Conservation (phyloP, 2,329 filamentous ascomycete species). For the Calonectria pteridis region DNA sequence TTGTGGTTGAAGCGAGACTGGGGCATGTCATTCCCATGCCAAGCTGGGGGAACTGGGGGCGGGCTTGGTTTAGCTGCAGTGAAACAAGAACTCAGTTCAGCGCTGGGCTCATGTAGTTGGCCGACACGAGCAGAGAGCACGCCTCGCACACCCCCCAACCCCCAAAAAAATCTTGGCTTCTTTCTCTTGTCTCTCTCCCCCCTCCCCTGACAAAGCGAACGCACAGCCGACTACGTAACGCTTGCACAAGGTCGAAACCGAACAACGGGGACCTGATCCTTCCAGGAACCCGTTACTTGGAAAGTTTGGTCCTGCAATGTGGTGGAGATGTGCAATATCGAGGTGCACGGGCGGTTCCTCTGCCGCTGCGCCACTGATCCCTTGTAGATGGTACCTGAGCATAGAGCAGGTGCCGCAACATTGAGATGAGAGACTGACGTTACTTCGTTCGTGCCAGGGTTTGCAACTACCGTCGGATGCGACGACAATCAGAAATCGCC, state of each 20-base stretch:
- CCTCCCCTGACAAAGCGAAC: neutral
- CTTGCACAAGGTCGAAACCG: constrained; percentile 7
- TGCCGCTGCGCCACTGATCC: constrained; percentile 7
- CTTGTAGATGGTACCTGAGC: neutral
- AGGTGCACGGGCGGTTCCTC: constrained; percentile 12
- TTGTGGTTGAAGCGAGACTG: neutral
- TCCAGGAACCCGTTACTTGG: neutral
- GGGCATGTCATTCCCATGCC: neutral
- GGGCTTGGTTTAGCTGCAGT: neutral
- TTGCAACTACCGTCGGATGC: constrained; percentile 12
- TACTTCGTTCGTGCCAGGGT: constrained; percentile 2
- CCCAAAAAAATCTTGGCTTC: neutral
- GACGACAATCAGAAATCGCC: neutral
- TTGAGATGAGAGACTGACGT: constrained; percentile 1
- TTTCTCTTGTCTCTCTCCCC: neutral
- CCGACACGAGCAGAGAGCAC: neutral
- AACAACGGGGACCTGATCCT: constrained; percentile 21
- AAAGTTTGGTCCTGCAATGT: constrained; percentile 7
- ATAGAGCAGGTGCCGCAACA: neutral
- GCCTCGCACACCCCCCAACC: neutral
- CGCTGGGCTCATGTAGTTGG: neutral
- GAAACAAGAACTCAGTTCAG: neutral
- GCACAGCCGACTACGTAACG: neutral
- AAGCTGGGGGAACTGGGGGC: neutral
- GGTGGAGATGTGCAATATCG: constrained; percentile 13